Evolutionary conservation across 2,329 filamentous ascomycete species (phyloP).

Genomic region (Aureobasidium namibiae): DNA sequence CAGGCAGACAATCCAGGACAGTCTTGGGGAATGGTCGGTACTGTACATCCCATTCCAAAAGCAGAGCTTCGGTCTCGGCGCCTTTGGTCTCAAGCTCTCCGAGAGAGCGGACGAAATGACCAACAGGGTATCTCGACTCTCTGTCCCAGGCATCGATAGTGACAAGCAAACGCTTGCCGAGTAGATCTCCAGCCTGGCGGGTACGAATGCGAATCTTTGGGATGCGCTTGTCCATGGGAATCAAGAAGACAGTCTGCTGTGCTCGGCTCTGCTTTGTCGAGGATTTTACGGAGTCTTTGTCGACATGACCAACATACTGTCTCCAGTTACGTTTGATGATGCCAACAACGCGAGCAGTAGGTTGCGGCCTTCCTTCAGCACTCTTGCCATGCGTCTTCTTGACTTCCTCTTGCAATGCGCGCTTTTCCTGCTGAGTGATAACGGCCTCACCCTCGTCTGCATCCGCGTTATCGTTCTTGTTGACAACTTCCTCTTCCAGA

Average conservation of each 20-base stretch:
- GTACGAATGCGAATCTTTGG: conserved; percentile 93
- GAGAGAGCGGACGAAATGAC: conserved; percentile 87
- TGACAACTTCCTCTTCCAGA: conserved; percentile 85
- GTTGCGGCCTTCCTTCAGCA: conserved; percentile 71
- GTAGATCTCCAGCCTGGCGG: conserved; percentile 75
- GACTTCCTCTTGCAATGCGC: conserved; percentile 83
- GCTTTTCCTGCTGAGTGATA: conserved; percentile 81
- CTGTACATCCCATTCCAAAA: conserved; percentile 94
- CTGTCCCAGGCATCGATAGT: conserved; percentile 94
- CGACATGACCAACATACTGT: conserved; percentile 94
- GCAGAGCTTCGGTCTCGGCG: conserved; percentile 90
- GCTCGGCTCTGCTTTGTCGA: conserved; percentile 67
- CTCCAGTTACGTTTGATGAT: conserved; percentile 95
- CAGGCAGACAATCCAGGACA: conserved; percentile 84
- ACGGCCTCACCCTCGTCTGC: conserved; percentile 62
- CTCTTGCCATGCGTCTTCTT: conserved; percentile 72
- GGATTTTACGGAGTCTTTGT: conserved; percentile 72
- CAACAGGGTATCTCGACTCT: conserved; percentile 83
- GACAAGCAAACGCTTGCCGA: conserved; percentile 86
- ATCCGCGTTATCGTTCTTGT: conserved; percentile 89
- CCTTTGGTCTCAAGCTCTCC: conserved; percentile 93
- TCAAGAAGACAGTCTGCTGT: conserved; percentile 87
- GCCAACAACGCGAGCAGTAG: conserved; percentile 86
- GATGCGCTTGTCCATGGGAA: conserved; percentile 97
- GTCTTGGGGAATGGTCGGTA: conserved; percentile 95